phyloP scores from a whole-genome alignment of 345 rosid genomes.

The Diplotaxis tenuifolia region DNA sequence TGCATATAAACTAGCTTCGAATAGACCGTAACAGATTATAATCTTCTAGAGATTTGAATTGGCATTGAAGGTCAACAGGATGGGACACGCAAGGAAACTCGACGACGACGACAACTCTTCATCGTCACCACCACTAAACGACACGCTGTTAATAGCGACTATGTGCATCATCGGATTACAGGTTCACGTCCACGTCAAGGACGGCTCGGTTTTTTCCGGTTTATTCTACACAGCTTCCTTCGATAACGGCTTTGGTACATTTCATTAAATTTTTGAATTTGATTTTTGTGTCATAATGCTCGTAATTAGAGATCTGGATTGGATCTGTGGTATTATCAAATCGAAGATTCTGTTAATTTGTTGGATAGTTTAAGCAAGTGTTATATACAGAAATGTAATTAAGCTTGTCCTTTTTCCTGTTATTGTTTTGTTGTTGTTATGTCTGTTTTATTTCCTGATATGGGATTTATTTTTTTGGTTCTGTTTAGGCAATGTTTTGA shows the following conservation, averaged over 20 bases:
- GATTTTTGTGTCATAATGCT: neutral
- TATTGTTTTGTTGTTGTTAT: too few species aligned
- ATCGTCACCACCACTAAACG: conserved; percentile 41
- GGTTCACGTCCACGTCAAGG: conserved; percentile 76
- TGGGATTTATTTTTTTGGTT: neutral
- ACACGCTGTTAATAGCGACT: conserved; percentile 63
- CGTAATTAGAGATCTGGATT: neutral
- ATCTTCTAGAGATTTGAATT: conserved; percentile 4
- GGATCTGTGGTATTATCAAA: conserved; percentile 32
- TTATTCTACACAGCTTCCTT: conserved; percentile 74
- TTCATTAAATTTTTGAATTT: neutral
- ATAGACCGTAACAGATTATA: neutral
- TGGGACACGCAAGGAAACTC: conserved; percentile 50
- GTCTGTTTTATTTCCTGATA: neutral
- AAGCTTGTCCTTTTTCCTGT: neutral
- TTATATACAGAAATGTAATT: neutral
- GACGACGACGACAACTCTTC: conserved; percentile 31
- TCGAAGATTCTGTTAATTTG: neutral
- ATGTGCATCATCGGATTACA: conserved; percentile 71
- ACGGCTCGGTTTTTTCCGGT: conserved; percentile 82
- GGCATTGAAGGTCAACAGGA: conserved; percentile 11
- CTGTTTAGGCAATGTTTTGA: conserved; percentile 70
- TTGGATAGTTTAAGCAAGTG: neutral
- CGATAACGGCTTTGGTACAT: conserved; percentile 55
- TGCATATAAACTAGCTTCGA: neutral